Base-by-base conservation (phyloP, 2,329 filamentous ascomycete species). In the Beauveria asiatica region DNA sequence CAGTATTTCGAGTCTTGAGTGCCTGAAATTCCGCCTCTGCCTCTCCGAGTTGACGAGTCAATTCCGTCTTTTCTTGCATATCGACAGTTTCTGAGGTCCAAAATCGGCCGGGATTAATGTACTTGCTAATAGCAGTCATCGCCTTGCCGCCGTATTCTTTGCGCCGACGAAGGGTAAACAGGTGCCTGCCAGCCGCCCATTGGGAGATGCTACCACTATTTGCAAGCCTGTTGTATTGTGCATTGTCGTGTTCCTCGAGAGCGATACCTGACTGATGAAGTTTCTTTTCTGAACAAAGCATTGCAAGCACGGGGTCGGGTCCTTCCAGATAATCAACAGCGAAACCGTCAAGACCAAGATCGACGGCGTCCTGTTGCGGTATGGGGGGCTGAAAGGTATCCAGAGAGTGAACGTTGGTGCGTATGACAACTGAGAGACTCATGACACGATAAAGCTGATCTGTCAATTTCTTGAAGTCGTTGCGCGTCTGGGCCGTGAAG, bases 21-120 rank as follows among this genome's bases (percentile, higher is more conserved):
- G 74, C 72, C 1, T 64, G 60, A 25, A 68, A 67, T 61, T 76
- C 65, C 3, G 66, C 64, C 55, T 68, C 72, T 2, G 79, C 63
- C 49, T 83, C 79, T 0, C 66, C 62, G 1, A 87, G 72, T 7
- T 77, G 79, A 17, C 77, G 76, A 62, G 84, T 77, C 17, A 94
- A 70, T 56, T 85, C 80, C 16, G 75, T 72, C 70, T 88, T 90
- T 62, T 82, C 86, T 23, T 82, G 76, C 4, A 75, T 74, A 68
- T 96, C 90, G 7, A 92, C 81, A 3, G 89, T 87, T 63, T 90
- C 85, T 50, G 91, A 85, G 0, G 86, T 92, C 86, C 94, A 97
- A 67, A 82, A 83, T 41, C 70, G 76, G 5, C 90, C 90, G 2
- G 73, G 74, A 17, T 72, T 77, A 16, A 97, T 75, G 58, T 77